Base-by-base conservation (phyloP, 2,329 filamentous ascomycete genomes). In the Aureobasidium vineae region DNA sequence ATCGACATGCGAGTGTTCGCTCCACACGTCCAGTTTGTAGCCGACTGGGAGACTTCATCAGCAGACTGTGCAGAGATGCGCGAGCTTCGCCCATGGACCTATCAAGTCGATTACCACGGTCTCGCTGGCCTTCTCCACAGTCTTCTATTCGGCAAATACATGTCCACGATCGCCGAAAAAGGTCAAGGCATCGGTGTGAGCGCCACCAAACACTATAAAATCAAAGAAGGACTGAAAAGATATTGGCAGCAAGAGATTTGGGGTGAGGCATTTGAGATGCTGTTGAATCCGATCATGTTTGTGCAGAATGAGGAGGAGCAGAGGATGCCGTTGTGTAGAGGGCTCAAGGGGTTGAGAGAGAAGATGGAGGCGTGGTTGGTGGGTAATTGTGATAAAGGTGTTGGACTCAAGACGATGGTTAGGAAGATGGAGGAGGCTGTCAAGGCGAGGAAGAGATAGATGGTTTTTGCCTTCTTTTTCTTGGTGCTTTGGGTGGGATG, bases 191-290 rank as follows among this genome's bases (percentile, higher is more conserved):
- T 88, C 1, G 85, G 85, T n/a, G 82, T 82, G 3, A 79, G 77
- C 2, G 81, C 79, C 1, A 85, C 83, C 1, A 88, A 90, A 74
- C 87, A 84, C 56, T 98, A 97, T 79, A 86, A 85, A 69, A 87
- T 97, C 70, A 86, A 89, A 61, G 94, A 97, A 78, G 86, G 82
- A 16, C 79, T 98, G 68, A 99, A 99, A 81, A 81, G 95, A 52
- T 99, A 99, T 79, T 99, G 95, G 95, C 93, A 98, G 81, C 90
- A 88, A 57, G 92, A 97, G 59, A 86, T 98, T 52, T 99, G 95
- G 95, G 79, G 75, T 2, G 87, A 90, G 68, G 88, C 90, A 56
- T 96, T 99, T 76, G 90, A 93, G 70, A 73, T 98, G 67, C 79
- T 98, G 70, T 81, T 99, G 50, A 99, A 99, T 77, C 93, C 94